Evolutionary conservation across 495 filamentous ascomycete genomes (phyloP).

Genomic region (Aspergillus affinis): DNA sequence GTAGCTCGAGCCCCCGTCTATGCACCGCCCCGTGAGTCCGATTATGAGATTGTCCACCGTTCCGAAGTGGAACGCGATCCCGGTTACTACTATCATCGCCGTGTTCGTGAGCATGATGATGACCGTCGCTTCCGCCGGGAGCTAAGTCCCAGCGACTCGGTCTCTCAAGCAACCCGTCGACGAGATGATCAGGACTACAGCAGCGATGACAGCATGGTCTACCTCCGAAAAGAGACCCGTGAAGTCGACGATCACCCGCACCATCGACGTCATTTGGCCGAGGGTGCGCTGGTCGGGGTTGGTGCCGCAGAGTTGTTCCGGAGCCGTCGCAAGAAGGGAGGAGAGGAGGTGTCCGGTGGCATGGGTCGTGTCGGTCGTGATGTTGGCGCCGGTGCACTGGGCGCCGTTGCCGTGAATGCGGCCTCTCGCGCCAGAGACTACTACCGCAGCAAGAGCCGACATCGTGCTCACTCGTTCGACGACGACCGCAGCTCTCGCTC

Average conservation of each 20-base stretch:
- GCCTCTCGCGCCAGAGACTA: slow-evolving; percentile 69
- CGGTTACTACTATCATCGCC: slow-evolving; percentile 67
- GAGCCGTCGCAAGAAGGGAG: slow-evolving; percentile 61
- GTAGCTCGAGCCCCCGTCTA: slow-evolving; percentile 72
- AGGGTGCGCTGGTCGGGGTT: slow-evolving; percentile 78
- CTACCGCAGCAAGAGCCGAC: slow-evolving; percentile 63
- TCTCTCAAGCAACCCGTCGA: slow-evolving; percentile 50
- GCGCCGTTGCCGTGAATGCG: slow-evolving; percentile 78
- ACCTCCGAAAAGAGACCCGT: slow-evolving; percentile 54
- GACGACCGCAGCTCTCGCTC: slow-evolving; percentile 47
- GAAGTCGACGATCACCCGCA: slow-evolving; percentile 59
- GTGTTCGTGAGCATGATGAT: slow-evolving; percentile 56
- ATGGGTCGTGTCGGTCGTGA: slow-evolving; percentile 70
- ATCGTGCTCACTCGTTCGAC: slow-evolving; percentile 48
- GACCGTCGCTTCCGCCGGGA: slow-evolving; percentile 53
- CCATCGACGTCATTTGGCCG: slow-evolving; percentile 79
- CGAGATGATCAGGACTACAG: slow-evolving; percentile 47
- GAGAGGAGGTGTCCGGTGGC: slow-evolving; percentile 55
- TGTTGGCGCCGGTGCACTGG: slow-evolving; percentile 76
- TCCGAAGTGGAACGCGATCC: slow-evolving; percentile 53
- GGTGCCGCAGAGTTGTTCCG: slow-evolving; percentile 73
- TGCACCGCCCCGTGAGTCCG: slow-evolving; percentile 61
- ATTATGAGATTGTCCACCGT: slow-evolving; percentile 67
- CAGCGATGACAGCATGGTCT: slow-evolving; percentile 67
- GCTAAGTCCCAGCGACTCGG: slow-evolving; percentile 57